A percentile compares a stretch with the other conserved stretches of the same genome.
These are phyloP conservation scores for Ramaria sp. DNA, from an alignment of 768 basidiomycete species.

Conservation along the genomic window DNA sequence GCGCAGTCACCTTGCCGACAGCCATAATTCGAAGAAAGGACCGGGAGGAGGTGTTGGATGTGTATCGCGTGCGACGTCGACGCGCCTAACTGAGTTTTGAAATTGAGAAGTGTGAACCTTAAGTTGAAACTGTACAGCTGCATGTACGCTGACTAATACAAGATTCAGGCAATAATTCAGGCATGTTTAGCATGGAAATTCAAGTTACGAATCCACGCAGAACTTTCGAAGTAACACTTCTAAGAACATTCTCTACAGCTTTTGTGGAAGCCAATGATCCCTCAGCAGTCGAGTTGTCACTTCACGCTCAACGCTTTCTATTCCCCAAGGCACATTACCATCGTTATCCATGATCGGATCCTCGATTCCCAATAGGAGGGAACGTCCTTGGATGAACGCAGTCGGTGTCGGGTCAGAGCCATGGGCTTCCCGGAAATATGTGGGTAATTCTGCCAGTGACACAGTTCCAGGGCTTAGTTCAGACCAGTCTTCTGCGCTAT, in stretches of 20 bases:
- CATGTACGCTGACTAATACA: background rate
- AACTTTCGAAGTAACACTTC: background rate
- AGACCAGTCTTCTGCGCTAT: too few species aligned
- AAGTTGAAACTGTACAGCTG: slow-evolving; percentile 32
- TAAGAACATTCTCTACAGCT: slow-evolving; percentile 22
- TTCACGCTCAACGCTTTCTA: slow-evolving; percentile 39
- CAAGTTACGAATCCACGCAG: background rate
- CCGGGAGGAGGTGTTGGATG: background rate
- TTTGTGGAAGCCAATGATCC: slow-evolving; percentile 60
- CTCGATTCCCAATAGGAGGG: slow-evolving; percentile 33
- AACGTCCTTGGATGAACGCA: slow-evolving; percentile 43
- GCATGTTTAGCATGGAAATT: too few species aligned
- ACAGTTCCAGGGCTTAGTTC: too few species aligned
- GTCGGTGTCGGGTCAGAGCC: background rate
- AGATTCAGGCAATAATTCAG: too few species aligned
- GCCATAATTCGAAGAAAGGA: slow-evolving; percentile 9
- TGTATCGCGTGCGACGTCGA: background rate
- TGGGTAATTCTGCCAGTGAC: too few species aligned
- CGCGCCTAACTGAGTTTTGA: slow-evolving; percentile 3
- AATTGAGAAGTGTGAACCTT: background rate
- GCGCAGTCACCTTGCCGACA: slow-evolving; percentile 33
- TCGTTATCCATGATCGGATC: slow-evolving; percentile 3
- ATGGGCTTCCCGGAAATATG: too few species aligned
- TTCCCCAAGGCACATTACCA: slow-evolving; percentile 1
- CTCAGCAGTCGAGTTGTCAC: slow-evolving; percentile 49